These are phyloP conservation scores for Asterochloris erici DNA, from an alignment of 139 green algal genomes.

Conservation along the genomic window DNA sequence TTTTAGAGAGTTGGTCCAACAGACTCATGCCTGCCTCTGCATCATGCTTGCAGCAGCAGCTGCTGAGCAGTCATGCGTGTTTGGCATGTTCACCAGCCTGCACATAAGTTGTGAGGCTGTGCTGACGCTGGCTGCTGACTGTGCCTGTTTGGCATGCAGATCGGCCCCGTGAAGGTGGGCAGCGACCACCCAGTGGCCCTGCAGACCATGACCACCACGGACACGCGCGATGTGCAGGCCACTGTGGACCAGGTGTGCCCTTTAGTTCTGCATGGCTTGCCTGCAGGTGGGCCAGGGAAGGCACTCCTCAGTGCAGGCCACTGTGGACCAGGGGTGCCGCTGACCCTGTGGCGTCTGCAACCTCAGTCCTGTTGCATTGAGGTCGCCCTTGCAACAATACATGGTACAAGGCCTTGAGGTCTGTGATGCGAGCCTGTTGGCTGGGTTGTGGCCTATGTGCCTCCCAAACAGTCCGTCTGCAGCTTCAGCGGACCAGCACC, in stretches of 20 bases:
- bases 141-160: constrained; percentile 40
- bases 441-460: no score
- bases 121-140: neutral
- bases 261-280: neutral
- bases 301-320: neutral
- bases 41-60: neutral
- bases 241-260: constrained; percentile 87
- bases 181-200: constrained; percentile 87
- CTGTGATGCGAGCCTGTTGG: no score
- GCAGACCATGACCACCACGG: constrained; percentile 99
- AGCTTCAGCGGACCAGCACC: no score
- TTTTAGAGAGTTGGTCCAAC: neutral
- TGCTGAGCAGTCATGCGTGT: neutral
- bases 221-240: constrained; percentile 86
- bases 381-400: no score
- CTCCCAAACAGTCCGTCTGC: no score
- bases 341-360: neutral
- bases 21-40: no score
- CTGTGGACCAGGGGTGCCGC: neutral
- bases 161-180: constrained; percentile 91
- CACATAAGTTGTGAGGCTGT: neutral
- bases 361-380: no score
- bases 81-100: no score
- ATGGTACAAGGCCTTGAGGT: no score
- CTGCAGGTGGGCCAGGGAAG: neutral